Evolutionary conservation across 352 stramenopile species (phyloP).

Genomic region (Globisporangium canariense): DNA sequence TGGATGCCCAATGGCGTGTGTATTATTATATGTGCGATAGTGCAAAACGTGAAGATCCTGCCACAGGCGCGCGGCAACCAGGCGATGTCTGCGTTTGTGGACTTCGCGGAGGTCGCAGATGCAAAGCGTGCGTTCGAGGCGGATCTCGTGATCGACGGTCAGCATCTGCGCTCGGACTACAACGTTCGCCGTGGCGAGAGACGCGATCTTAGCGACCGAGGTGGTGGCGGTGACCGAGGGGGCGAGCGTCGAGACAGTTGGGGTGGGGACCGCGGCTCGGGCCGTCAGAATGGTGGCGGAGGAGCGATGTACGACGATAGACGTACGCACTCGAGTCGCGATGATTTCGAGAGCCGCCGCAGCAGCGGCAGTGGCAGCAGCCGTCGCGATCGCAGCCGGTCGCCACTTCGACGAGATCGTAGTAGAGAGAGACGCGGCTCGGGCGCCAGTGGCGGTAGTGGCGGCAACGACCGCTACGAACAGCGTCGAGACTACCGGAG

Average conservation of each 20-base stretch:
- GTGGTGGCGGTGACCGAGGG: background rate
- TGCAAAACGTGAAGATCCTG: conserved; percentile 64
- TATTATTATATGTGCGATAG: conserved; percentile 19
- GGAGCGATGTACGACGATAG: conserved; percentile 2
- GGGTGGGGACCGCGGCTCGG: background rate
- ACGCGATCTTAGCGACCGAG: conserved; percentile 1
- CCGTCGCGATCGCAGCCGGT: conserved; percentile 17
- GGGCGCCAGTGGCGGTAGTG: background rate
- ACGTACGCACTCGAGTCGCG: background rate
- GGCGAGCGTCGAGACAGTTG: background rate
- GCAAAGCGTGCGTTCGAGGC: conserved; percentile 44
- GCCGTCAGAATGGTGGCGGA: conserved; percentile 1
- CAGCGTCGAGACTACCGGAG: conserved; percentile 5
- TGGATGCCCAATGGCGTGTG: background rate
- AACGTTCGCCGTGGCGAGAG: conserved; percentile 33
- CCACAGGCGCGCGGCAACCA: conserved; percentile 37
- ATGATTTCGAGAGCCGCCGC: conserved; percentile 4
- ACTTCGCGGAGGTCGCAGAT: conserved; percentile 39
- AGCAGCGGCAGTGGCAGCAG: background rate
- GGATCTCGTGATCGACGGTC: conserved; percentile 37
- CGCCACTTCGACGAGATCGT: conserved; percentile 11
- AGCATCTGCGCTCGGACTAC: conserved; percentile 50
- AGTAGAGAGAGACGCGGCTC: conserved; percentile 8
- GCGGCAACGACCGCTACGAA: conserved; percentile 2
- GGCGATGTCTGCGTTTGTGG: conserved; percentile 65